Percentiles rank a stretch among this genome's conserved stretches.
Evolutionary conservation across 164 flowering plant genomes (phyloP).

Genomic region (Vitis rotundifolia): DNA sequence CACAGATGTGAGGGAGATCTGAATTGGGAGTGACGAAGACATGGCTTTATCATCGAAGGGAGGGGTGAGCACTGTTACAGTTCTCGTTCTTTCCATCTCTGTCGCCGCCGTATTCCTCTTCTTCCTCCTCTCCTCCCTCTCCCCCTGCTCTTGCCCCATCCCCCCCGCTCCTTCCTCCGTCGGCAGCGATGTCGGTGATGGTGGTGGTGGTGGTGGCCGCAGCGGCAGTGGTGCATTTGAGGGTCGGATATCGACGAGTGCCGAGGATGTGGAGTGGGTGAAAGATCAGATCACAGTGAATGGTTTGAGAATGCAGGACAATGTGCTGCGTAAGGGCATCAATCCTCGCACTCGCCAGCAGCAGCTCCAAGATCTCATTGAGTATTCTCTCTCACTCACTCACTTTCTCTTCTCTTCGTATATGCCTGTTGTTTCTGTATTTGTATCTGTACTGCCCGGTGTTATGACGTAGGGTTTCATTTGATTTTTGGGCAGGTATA

Average conservation of each 20-base stretch:
- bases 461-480: too few relatives aligned
- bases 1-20: too few relatives aligned
- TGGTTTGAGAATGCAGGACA: conserved; percentile 62
- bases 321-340: conserved; percentile 84
- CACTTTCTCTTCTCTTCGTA: neutral
- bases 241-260: conserved; percentile 40
- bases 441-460: neutral
- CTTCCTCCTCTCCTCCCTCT: conserved; percentile 57
- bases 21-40: neutral
- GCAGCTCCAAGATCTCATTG: conserved; percentile 73
- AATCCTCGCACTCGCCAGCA: conserved; percentile 87
- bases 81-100: conserved; percentile 40
- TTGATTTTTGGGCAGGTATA: too few relatives aligned
- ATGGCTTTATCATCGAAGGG: conserved; percentile 30
- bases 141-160: conserved; percentile 47
- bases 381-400: conserved; percentile 31
- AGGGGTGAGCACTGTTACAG: conserved; percentile 47
- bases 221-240: neutral
- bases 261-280: conserved; percentile 78
- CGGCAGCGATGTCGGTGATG: neutral
- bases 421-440: neutral
- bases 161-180: conserved; percentile 13
- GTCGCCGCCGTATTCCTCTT: conserved; percentile 48
- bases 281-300: conserved; percentile 61
- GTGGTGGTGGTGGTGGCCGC: neutral